phyloP scores from a whole-genome alignment of 108 stramenopile genomes.

The Skeletonema tropicum region DNA sequence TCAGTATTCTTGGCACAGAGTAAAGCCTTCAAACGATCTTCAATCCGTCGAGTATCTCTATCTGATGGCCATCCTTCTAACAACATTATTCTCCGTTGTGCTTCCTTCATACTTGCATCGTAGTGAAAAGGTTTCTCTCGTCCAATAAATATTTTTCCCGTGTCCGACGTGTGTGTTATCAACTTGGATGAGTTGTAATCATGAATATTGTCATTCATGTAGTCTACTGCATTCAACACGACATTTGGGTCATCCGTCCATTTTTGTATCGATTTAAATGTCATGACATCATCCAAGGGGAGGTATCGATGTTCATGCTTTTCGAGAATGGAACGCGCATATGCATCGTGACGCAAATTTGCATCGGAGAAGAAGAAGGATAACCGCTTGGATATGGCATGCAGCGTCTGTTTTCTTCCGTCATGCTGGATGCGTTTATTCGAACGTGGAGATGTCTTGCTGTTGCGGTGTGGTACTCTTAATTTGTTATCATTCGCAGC shows the following conservation, averaged over 20 bases:
- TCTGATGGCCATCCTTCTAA: slow-evolving; percentile 26
- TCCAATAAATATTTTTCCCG: slow-evolving; percentile 16
- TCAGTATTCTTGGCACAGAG: not conserved
- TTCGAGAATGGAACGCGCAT: slow-evolving; percentile 32
- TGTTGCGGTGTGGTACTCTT: not conserved
- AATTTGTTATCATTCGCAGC: not conserved
- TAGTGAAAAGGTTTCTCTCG: slow-evolving; percentile 24
- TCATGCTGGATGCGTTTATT: not conserved
- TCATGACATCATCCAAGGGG: slow-evolving; percentile 24
- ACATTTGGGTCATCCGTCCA: slow-evolving; percentile 2
- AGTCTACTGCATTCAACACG: slow-evolving; percentile 16
- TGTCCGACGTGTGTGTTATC: not conserved
- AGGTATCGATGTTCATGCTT: slow-evolving; percentile 24
- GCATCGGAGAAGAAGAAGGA: slow-evolving; percentile 43
- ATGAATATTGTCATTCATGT: not conserved
- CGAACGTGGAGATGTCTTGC: not conserved
- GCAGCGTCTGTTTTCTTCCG: not conserved
- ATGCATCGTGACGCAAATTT: slow-evolving; percentile 37
- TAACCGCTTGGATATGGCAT: slow-evolving; percentile 17
- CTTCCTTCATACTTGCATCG: slow-evolving; percentile 17
- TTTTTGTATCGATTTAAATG: slow-evolving; percentile 27
- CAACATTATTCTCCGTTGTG: slow-evolving; percentile 16
- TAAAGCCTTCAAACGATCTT: slow-evolving; percentile 16
- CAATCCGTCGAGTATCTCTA: slow-evolving; percentile 15
- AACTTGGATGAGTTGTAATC: not conserved